Conservation (phyloP, 2,329 filamentous ascomycete species). For the Penicillium psychrosexuale region DNA sequence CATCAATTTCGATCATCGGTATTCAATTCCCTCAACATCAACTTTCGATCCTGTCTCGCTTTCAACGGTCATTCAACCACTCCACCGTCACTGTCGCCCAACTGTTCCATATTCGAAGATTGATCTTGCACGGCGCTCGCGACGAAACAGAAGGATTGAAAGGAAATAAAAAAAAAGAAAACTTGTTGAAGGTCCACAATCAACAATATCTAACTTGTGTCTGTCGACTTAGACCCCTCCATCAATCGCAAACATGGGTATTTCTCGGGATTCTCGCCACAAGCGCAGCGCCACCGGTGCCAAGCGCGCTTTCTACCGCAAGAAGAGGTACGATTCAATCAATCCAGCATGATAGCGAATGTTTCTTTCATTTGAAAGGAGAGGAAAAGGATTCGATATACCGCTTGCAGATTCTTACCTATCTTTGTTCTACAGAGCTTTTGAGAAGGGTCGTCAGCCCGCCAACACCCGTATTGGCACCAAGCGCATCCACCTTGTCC, state of each 20-base stretch:
- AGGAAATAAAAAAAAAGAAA: neutral
- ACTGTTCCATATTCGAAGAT: constrained; percentile 1
- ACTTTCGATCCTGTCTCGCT: constrained; percentile 3
- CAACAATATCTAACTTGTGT: constrained; percentile 11
- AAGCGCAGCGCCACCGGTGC: constrained; percentile 99
- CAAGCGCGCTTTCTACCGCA: constrained; percentile 88
- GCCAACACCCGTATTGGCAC: constrained; percentile 98
- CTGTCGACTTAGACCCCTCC: constrained; percentile 40
- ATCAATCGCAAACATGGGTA: constrained; percentile 92
- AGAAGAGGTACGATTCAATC: constrained; percentile 56
- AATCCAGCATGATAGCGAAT: constrained; percentile 45
- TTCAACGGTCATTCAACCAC: neutral
- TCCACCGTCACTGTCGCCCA: constrained; percentile 6
- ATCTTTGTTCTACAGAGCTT: constrained; percentile 75
- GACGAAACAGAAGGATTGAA: constrained; percentile 22
- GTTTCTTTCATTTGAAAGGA: neutral
- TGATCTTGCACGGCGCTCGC: constrained; percentile 10
- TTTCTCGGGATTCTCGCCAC: constrained; percentile 99
- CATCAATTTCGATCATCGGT: constrained; percentile 14
- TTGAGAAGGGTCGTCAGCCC: constrained; percentile 99
- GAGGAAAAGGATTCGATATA: neutral
- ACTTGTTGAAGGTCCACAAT: constrained; percentile 8
- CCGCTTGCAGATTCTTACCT: constrained; percentile 56
- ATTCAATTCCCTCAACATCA: constrained; percentile 9
- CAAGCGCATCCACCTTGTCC: constrained; percentile 95